These are phyloP conservation scores for Phytophthora litchii DNA, from an alignment of 352 stramenopile genomes.

Conservation along the genomic window DNA sequence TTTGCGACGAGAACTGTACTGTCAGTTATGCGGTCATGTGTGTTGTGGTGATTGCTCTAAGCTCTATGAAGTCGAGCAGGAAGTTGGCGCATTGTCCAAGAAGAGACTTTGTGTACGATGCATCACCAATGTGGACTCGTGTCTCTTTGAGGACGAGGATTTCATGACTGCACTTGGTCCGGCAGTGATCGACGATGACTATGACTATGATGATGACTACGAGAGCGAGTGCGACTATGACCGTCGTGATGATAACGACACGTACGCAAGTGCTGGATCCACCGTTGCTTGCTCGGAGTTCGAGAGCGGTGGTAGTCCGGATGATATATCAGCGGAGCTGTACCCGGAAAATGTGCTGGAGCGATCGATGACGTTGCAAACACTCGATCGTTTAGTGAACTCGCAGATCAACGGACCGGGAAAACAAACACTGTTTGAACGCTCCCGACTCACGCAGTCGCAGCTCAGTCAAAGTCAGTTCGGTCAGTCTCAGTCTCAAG, in stretches of 20 bases:
- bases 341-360: constrained; percentile 28
- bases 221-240: constrained; percentile 22
- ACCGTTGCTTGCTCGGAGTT: constrained; percentile 35
- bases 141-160: constrained; percentile 67
- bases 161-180: constrained; percentile 53
- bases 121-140: constrained; percentile 59
- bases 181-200: constrained; percentile 38
- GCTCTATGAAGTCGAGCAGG: constrained; percentile 57
- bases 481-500: constrained; percentile 20
- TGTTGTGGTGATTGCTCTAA: constrained; percentile 62
- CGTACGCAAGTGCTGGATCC: constrained; percentile 27
- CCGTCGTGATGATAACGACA: constrained; percentile 31
- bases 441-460: constrained; percentile 30
- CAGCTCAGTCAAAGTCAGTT: constrained; percentile 22
- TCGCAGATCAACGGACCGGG: constrained; percentile 7
- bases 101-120: constrained; percentile 62
- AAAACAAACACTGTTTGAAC: constrained; percentile 21
- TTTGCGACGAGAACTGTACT: constrained; percentile 54
- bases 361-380: constrained; percentile 34
- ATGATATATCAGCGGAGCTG: constrained; percentile 29
- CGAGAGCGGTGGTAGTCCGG: constrained; percentile 25
- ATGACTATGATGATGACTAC: constrained; percentile 26
- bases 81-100: constrained; percentile 49
- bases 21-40: constrained; percentile 60
- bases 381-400: constrained; percentile 34